phyloP scores from a whole-genome alignment of 768 basidiomycete species.

The Agaricus blazei region DNA sequence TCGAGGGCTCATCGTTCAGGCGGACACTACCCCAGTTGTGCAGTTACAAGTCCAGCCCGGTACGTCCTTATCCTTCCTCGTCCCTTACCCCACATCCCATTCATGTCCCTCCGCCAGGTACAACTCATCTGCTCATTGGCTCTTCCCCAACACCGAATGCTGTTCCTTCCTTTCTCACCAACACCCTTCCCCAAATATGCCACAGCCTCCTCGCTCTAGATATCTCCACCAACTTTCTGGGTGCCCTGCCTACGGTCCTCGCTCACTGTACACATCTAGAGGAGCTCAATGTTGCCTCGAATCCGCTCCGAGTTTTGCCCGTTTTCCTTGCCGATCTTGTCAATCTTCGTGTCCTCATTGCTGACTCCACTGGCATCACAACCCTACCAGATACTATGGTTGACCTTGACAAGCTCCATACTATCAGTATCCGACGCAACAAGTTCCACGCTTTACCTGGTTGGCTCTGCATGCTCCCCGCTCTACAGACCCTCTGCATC shows the following conservation, averaged over 20 bases:
- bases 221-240: conserved; percentile 84
- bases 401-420: conserved; percentile 77
- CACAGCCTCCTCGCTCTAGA: conserved; percentile 86
- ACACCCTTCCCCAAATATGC: conserved; percentile 65
- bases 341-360: conserved; percentile 82
- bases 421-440: conserved; percentile 85
- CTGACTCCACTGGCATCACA: conserved; percentile 83
- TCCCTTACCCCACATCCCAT: conserved; percentile 9
- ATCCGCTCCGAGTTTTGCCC: conserved; percentile 90
- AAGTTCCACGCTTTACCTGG: conserved; percentile 85
- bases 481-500: conserved; percentile 83
- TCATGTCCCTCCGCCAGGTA: conserved; percentile 45
- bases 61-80: conserved; percentile 31
- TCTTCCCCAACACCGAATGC: conserved; percentile 72
- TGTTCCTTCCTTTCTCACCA: conserved; percentile 71
- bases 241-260: conserved; percentile 78
- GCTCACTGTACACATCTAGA: conserved; percentile 79
- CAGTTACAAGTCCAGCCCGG: conserved; percentile 70
- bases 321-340: conserved; percentile 74
- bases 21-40: conserved; percentile 53
- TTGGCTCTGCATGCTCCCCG: conserved; percentile 88
- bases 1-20: conserved; percentile 75
- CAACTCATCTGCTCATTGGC: conserved; percentile 91
- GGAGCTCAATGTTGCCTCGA: conserved; percentile 90
- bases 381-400: conserved; percentile 73